Evolutionary conservation across 805 yeast genomes (phyloP).

Genomic region (Tetrapisispora taiwanensis): DNA sequence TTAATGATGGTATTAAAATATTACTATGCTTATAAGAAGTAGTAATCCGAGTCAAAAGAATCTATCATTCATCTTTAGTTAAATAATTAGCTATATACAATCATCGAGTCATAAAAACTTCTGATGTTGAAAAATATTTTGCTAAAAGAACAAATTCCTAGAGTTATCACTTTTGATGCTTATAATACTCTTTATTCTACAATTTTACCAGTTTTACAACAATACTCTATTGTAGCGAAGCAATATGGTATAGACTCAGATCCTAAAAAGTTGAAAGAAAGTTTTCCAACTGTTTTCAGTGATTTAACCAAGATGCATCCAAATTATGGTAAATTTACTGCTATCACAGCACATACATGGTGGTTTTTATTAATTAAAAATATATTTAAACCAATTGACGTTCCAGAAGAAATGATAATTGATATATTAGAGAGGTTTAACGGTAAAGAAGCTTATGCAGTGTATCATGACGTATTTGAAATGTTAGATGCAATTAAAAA

Average conservation of each 20-base stretch:
- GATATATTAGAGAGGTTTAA: constrained; percentile 41
- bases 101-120: too few relatives aligned
- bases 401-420: constrained; percentile 32
- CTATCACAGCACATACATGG: constrained; percentile 37
- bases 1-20: too few relatives aligned
- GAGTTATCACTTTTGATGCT: constrained; percentile 53
- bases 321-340: constrained; percentile 46
- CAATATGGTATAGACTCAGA: constrained; percentile 34
- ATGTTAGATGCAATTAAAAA: constrained; percentile 31
- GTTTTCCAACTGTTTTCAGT: constrained; percentile 29
- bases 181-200: constrained; percentile 60
- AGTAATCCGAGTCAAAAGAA: too few relatives aligned
- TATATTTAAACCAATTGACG: constrained; percentile 31
- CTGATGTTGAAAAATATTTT: not conserved
- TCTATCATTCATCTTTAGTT: too few relatives aligned
- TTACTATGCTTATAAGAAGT: too few relatives aligned
- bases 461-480: constrained; percentile 45
- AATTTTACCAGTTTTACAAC: constrained; percentile 40
- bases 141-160: constrained; percentile 5
- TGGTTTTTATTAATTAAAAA: constrained; percentile 45
- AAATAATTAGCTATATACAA: too few relatives aligned
- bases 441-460: constrained; percentile 40
- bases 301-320: constrained; percentile 37
- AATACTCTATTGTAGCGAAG: constrained; percentile 40
- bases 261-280: constrained; percentile 16